These are phyloP conservation scores for Acorus gramineus DNA, from an alignment of 106 monocot genomes.

Conservation along the genomic window DNA sequence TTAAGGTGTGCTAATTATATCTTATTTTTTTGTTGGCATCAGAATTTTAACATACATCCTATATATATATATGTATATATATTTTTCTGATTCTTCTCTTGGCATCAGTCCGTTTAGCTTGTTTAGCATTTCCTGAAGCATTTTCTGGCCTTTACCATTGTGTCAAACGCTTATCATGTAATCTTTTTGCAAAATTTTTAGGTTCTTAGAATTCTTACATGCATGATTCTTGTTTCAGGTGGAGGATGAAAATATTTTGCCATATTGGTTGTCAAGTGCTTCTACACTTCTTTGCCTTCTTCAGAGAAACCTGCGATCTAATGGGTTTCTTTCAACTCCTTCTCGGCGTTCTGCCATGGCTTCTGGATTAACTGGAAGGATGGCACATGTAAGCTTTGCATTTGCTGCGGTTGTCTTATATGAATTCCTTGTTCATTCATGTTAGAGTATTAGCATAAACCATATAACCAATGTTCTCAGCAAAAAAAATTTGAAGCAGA, in stretches of 20 bases:
- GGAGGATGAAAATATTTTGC: slow-evolving; percentile 43
- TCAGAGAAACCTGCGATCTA: slow-evolving; percentile 76
- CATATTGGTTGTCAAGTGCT: slow-evolving; percentile 91
- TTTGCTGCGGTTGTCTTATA: too few relatives aligned
- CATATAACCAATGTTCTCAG: slow-evolving; percentile 1
- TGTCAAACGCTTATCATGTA: neutral
- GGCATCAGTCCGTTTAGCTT: too few relatives aligned
- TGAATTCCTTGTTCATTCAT: neutral
- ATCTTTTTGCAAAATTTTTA: neutral
- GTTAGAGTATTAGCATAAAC: neutral
- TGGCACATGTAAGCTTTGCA: slow-evolving; percentile 26
- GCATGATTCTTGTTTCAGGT: slow-evolving; percentile 28
- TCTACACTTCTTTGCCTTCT: slow-evolving; percentile 86
- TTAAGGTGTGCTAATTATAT: slow-evolving; percentile 44
- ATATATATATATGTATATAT: too few relatives aligned
- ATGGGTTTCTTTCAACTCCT: slow-evolving; percentile 66
- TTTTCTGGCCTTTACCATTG: too few relatives aligned
- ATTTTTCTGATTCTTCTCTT: too few relatives aligned
- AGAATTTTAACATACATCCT: too few relatives aligned
- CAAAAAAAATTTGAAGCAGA: too few relatives aligned
- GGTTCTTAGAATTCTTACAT: neutral
- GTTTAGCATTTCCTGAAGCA: too few relatives aligned
- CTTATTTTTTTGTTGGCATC: neutral
- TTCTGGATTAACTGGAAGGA: slow-evolving; percentile 37
- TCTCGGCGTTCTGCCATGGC: slow-evolving; percentile 38